Evolutionary conservation across 495 filamentous ascomycete genomes (phyloP).

Genomic region (Saxispiralis lemnorum): DNA sequence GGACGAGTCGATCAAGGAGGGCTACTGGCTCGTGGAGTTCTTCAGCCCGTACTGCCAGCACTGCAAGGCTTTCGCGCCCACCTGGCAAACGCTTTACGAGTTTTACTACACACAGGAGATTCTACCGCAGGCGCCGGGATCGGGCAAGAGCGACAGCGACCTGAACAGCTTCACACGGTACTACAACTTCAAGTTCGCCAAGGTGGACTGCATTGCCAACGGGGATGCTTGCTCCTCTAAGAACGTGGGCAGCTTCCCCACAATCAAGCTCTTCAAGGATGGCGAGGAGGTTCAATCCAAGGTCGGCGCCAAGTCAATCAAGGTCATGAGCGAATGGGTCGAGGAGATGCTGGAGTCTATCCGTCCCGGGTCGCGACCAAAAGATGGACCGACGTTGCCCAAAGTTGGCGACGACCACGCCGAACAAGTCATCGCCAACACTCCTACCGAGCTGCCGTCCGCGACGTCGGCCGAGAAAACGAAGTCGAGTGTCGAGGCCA

Average conservation of each 20-base stretch:
- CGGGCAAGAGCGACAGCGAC: slow-evolving; percentile 23
- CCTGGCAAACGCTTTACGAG: slow-evolving; percentile 85
- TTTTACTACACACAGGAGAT: slow-evolving; percentile 90
- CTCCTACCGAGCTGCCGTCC: slow-evolving; percentile 18
- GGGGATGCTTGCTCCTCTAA: slow-evolving; percentile 54
- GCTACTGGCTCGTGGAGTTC: slow-evolving; percentile 60
- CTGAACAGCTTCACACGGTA: slow-evolving; percentile 48
- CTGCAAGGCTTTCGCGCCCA: slow-evolving; percentile 63
- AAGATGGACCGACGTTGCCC: slow-evolving; percentile 42
- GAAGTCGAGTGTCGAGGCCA: slow-evolving; percentile 8
- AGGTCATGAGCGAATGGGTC: slow-evolving; percentile 44
- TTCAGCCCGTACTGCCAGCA: slow-evolving; percentile 65
- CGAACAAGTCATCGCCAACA: slow-evolving; percentile 26
- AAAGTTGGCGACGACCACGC: slow-evolving; percentile 38
- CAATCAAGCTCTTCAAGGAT: slow-evolving; percentile 66
- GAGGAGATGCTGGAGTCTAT: slow-evolving; percentile 63
- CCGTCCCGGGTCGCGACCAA: slow-evolving; percentile 59
- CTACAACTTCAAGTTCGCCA: slow-evolving; percentile 81
- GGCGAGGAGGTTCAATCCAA: slow-evolving; percentile 46
- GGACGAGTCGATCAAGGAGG: slow-evolving; percentile 39
- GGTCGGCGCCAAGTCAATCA: slow-evolving; percentile 43
- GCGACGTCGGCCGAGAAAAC: slow-evolving; percentile 18
- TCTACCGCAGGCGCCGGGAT: slow-evolving; percentile 29
- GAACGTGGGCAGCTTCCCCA: slow-evolving; percentile 49
- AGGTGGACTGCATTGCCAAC: slow-evolving; percentile 66